Base-by-base conservation (phyloP, 371 early-diverging fungal species). In the Ordospora colligata region DNA sequence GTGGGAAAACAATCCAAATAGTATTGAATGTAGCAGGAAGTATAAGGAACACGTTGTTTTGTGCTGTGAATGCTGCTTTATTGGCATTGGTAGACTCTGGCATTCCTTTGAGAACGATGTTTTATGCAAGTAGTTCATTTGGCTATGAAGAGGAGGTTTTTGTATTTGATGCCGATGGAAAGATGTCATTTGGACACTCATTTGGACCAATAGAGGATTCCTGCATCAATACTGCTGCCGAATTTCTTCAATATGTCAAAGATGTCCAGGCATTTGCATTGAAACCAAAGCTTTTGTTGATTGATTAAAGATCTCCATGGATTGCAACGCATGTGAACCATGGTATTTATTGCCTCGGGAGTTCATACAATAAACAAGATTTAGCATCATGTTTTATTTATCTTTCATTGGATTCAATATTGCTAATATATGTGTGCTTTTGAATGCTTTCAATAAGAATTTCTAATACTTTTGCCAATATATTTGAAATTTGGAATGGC, bases 21-120 rank as follows among this genome's bases (percentile, higher is more conserved):
- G 14, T 5, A 2, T 49, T 76, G 9, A 50, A 46, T 40, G 46
- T 70, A 23, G 46, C 23, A 19, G 62, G 49, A 44, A 49, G 19
- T n/a, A 8, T 5, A 25, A 64, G 45, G 7, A 76, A 77, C 52
- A 53, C 67, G 5, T 40, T 77, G 32, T 67, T 37, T 42, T 77
- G 77, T 72, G 72, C 73, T 43, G 47, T 77, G 12, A 80, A 80
- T 70, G 42, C 74, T 12, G 22, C 54, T 1, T 42, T 80, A 22
- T 17, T 77, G 7, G 77, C 73, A 3, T 44, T 69, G 11, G 14
- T 67, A 3, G 69, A 76, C 22, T 68, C 43, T 25, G 80, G 80
- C 8, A 67, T 80, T 40, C 80, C 80, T 27, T 63, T 80, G 2
- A 67, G 25, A 46, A 22, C 44, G 0, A 17, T 73, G 37, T 69